phyloP scores from a whole-genome alignment of 108 stramenopile species.

The Discostella stelligeroides region DNA sequence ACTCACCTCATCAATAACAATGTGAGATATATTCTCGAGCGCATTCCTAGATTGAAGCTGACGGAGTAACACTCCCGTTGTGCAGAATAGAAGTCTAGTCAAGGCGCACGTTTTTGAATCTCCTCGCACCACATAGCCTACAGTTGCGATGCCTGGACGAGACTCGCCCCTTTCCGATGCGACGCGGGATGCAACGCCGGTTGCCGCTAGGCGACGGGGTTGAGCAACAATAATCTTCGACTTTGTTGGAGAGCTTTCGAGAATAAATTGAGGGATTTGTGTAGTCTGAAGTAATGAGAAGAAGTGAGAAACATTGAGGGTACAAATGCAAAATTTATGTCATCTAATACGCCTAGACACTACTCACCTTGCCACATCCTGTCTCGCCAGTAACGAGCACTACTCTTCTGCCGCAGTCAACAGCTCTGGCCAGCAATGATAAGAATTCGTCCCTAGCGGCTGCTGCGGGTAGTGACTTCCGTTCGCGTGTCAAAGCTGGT shows the following conservation, averaged over 20 bases:
- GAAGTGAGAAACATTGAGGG: neutral
- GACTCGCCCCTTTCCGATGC: slow-evolving; percentile 89
- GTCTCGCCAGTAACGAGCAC: slow-evolving; percentile 87
- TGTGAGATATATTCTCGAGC: slow-evolving; percentile 84
- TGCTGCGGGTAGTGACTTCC: slow-evolving; percentile 76
- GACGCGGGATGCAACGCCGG: slow-evolving; percentile 92
- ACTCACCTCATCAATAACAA: slow-evolving; percentile 92
- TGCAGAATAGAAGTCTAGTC: slow-evolving; percentile 93
- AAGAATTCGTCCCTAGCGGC: slow-evolving; percentile 70
- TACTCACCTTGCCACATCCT: slow-evolving; percentile 69
- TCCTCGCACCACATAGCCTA: slow-evolving; percentile 94
- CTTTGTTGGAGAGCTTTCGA: slow-evolving; percentile 76
- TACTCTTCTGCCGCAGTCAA: slow-evolving; percentile 56
- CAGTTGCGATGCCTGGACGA: slow-evolving; percentile 65
- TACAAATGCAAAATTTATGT: too few species aligned
- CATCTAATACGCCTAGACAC: too few species aligned
- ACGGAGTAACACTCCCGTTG: slow-evolving; percentile 96
- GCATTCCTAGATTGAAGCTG: slow-evolving; percentile 86
- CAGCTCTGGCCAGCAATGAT: slow-evolving; percentile 46
- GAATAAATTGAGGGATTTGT: slow-evolving; percentile 93
- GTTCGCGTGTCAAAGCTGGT: slow-evolving; percentile 38
- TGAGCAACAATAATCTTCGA: slow-evolving; percentile 95
- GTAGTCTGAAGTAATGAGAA: slow-evolving; percentile 59
- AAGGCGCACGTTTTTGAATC: slow-evolving; percentile 66
- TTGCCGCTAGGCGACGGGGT: slow-evolving; percentile 94